These are phyloP conservation scores for Claviceps sp. DNA, from an alignment of 2,329 filamentous ascomycete species.

Conservation along the genomic window DNA sequence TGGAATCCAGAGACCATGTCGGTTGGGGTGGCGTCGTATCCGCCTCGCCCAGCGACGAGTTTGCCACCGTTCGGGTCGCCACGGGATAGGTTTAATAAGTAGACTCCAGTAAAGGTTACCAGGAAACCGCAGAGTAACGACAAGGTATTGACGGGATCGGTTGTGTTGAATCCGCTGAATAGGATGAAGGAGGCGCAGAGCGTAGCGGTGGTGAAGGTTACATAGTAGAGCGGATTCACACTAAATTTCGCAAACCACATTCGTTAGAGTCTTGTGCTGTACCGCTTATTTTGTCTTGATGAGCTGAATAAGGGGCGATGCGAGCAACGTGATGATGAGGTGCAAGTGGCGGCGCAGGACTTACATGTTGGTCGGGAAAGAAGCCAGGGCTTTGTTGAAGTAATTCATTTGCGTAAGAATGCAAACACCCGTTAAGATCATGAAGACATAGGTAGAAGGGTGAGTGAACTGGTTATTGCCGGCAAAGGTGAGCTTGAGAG, in stretches of 20 bases:
- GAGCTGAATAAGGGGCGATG: no score
- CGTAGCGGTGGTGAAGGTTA: slow-evolving; percentile 91
- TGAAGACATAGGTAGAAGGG: slow-evolving; percentile 93
- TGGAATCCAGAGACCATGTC: slow-evolving; percentile 83
- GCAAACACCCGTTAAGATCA: slow-evolving; percentile 84
- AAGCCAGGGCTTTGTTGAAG: slow-evolving; percentile 95
- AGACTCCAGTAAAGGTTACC: slow-evolving; percentile 89
- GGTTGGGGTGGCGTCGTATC: slow-evolving; percentile 71
- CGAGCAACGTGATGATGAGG: background rate
- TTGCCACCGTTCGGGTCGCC: slow-evolving; percentile 72
- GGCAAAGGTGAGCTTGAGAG: slow-evolving; percentile 82
- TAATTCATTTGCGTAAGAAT: slow-evolving; percentile 99
- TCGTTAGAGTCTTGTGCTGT: background rate
- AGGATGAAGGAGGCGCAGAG: slow-evolving; percentile 92
- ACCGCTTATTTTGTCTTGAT: no score
- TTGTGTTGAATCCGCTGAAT: slow-evolving; percentile 92
- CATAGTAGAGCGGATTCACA: slow-evolving; percentile 93
- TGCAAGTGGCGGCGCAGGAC: slow-evolving; percentile 19
- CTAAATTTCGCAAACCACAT: slow-evolving; percentile 30
- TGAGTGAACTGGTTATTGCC: slow-evolving; percentile 93
- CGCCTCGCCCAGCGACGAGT: slow-evolving; percentile 45
- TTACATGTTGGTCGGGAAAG: slow-evolving; percentile 95
- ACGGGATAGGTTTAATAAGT: slow-evolving; percentile 89
- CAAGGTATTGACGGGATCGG: slow-evolving; percentile 79
- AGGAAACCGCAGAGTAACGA: slow-evolving; percentile 88